phyloP scores from a whole-genome alignment of 306 rosid genomes.

The Canavalia gladiata region DNA sequence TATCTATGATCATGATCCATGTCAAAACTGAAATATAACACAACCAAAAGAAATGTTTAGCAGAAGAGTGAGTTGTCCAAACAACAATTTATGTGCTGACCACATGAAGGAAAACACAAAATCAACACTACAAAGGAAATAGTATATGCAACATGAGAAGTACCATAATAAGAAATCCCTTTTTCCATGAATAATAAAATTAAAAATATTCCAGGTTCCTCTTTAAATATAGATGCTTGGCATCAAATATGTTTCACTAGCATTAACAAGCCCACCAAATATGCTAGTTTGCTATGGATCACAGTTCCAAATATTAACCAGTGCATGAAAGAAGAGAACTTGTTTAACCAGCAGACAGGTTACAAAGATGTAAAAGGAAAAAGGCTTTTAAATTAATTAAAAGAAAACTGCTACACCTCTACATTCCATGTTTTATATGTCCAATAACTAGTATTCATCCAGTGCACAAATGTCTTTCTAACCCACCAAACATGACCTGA shows the following conservation, averaged over 20 bases:
- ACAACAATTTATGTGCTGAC: slow-evolving; percentile 29
- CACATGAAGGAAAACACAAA: slow-evolving; percentile 8
- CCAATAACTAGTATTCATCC: not conserved
- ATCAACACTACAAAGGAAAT: not conserved
- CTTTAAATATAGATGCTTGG: not conserved
- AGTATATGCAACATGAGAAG: slow-evolving; percentile 10
- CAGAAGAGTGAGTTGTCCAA: slow-evolving; percentile 15
- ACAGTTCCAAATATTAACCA: slow-evolving; percentile 6
- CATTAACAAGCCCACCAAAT: slow-evolving; percentile 21
- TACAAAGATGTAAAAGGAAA: not conserved
- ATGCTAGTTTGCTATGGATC: not conserved
- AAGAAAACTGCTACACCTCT: slow-evolving; percentile 8
- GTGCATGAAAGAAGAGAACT: slow-evolving; percentile 17
- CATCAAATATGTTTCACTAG: slow-evolving; percentile 3
- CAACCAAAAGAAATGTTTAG: slow-evolving; percentile 13
- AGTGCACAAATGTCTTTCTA: not conserved
- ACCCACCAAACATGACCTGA: slow-evolving; percentile 10
- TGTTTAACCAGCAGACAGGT: slow-evolving; percentile 1
- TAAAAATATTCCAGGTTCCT: slow-evolving; percentile 23
- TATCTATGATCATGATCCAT: not conserved
- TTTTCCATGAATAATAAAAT: slow-evolving; percentile 1
- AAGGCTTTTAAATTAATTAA: slow-evolving; percentile 1
- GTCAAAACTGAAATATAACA: not conserved
- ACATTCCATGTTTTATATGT: not conserved
- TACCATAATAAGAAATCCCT: not conserved